Conservation (phyloP, 805 yeast species). For the Starmerella bombicola region DNA sequence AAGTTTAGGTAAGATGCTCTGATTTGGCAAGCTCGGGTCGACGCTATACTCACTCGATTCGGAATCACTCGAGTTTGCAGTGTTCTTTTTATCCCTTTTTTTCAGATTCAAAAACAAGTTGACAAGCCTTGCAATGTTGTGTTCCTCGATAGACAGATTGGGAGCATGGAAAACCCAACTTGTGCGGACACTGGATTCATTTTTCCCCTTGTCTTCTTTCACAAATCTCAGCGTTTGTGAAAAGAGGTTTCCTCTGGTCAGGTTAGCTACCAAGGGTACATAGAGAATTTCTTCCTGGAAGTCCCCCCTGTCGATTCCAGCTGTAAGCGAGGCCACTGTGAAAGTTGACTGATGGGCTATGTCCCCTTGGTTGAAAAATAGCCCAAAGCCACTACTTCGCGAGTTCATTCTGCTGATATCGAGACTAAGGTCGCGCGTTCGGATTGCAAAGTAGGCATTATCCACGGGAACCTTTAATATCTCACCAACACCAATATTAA, state of each 20-base stretch:
- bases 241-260: constrained; percentile 29
- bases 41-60: not conserved
- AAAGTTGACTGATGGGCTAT: constrained; percentile 33
- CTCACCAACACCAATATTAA: constrained; percentile 28
- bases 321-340: constrained; percentile 27
- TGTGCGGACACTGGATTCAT: constrained; percentile 24
- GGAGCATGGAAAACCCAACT: constrained; percentile 29
- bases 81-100: not conserved
- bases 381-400: constrained; percentile 31
- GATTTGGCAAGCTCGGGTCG: constrained; percentile 9
- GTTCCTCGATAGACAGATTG: constrained; percentile 30
- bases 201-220: constrained; percentile 19
- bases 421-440: constrained; percentile 28
- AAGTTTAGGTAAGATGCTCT: constrained; percentile 18
- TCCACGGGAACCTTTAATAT: constrained; percentile 25
- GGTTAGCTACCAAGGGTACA: constrained; percentile 30
- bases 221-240: constrained; percentile 28
- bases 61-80: not conserved
- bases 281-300: constrained; percentile 31
- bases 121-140: constrained; percentile 28
- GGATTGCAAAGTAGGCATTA: constrained; percentile 21
- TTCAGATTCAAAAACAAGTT: constrained; percentile 16
- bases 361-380: constrained; percentile 27
- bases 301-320: constrained; percentile 27
- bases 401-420: constrained; percentile 32